Percentiles rank a stretch among this genome's conserved stretches.
phyloP scores from a whole-genome alignment of 208 protist species.

The Angomonas deanei region DNA sequence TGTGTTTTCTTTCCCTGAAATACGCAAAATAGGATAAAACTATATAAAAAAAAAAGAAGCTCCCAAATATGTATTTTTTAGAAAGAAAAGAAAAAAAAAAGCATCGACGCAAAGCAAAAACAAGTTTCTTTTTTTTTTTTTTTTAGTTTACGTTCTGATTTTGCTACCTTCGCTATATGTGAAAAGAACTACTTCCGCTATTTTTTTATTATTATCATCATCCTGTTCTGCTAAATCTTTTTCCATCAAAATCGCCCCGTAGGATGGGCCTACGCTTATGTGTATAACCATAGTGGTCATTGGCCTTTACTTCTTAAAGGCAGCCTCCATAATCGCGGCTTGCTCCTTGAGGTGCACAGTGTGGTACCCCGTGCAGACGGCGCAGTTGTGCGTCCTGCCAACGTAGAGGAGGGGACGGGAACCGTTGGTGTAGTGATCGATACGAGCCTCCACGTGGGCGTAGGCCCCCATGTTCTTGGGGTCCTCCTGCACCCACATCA shows the following conservation, averaged over 20 bases:
- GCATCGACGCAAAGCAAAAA: not conserved
- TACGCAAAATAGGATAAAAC: no score
- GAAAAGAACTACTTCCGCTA: not conserved
- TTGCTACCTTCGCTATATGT: not conserved
- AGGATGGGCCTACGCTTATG: no score
- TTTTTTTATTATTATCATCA: no score
- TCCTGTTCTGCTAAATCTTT: no score
- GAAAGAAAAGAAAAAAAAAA: not conserved
- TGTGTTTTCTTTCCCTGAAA: not conserved
- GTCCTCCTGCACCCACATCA: slow-evolving; percentile 97
- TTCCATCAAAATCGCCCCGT: no score
- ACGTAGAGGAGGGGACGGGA: slow-evolving; percentile 49
- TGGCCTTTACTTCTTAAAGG: not conserved
- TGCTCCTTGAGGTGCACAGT: slow-evolving; percentile 71
- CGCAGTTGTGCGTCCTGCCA: slow-evolving; percentile 44
- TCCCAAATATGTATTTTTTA: no score
- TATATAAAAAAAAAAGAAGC: no score
- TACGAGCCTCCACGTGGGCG: slow-evolving; percentile 75
- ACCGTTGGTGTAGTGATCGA: slow-evolving; percentile 71
- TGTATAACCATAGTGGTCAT: no score
- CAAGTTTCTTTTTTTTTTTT: slow-evolving; percentile 7
- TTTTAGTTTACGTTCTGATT: not conserved
- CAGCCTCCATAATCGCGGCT: slow-evolving; percentile 30
- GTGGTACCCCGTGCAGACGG: slow-evolving; percentile 72
- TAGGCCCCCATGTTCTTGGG: slow-evolving; percentile 96